Conservation (phyloP, 345 rosid genomes). For the Brassica carinata region DNA sequence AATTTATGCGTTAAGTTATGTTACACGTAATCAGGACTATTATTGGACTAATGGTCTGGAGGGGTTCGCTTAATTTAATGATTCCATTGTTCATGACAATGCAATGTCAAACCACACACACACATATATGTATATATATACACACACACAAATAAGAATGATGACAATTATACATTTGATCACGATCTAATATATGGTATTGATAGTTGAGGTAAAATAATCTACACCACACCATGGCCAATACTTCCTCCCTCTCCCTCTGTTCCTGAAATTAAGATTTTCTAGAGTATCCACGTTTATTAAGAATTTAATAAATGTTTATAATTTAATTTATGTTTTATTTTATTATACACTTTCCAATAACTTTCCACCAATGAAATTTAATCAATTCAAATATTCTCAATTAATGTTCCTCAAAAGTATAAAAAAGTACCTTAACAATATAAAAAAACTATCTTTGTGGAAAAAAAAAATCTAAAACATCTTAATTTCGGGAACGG, state of each 20-base stretch:
- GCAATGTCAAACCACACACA: neutral
- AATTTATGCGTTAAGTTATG: conserved; percentile 1
- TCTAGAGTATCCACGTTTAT: too few relatives aligned
- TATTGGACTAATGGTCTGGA: neutral
- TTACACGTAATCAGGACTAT: conserved; percentile 16
- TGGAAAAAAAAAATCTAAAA: too few relatives aligned
- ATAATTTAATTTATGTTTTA: too few relatives aligned
- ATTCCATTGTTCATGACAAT: neutral
- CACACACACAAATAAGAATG: neutral
- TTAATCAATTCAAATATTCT: too few relatives aligned
- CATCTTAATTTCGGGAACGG: too few relatives aligned
- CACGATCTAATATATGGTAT: neutral
- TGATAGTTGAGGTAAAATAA: neutral
- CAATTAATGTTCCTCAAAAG: too few relatives aligned
- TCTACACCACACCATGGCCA: neutral
- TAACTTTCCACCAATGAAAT: too few relatives aligned
- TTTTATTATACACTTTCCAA: too few relatives aligned
- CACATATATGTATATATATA: neutral
- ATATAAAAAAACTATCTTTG: too few relatives aligned
- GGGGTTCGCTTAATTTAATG: conserved; percentile 21
- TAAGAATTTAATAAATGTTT: too few relatives aligned
- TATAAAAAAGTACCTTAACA: too few relatives aligned
- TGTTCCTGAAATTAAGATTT: too few relatives aligned
- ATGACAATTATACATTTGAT: neutral
- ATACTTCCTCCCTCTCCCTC: neutral